Evolutionary conservation across 2,329 filamentous ascomycete genomes (phyloP).

Genomic region (Sporothrix mexicana): DNA sequence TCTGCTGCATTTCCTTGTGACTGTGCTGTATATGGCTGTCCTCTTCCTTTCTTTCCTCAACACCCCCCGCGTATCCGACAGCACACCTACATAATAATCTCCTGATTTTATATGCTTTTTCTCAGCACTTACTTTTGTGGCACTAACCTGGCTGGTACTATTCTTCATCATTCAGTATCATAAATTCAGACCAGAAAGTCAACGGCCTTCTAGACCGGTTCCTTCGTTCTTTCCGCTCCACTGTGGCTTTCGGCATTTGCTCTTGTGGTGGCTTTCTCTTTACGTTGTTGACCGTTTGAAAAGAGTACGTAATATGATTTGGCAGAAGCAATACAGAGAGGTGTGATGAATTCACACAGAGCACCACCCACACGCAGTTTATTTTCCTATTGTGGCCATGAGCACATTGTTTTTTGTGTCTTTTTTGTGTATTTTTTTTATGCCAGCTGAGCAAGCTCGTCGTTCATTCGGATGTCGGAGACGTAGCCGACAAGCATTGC

Average conservation of each 20-base stretch:
- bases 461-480: background rate
- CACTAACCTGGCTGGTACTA: background rate
- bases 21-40: background rate
- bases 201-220: background rate
- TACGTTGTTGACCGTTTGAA: too few relatives aligned
- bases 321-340: too few relatives aligned
- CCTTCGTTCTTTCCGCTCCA: background rate
- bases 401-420: background rate
- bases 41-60: background rate
- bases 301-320: background rate
- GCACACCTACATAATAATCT: background rate
- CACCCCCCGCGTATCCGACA: background rate
- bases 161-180: background rate
- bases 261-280: background rate
- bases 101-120: constrained; percentile 19
- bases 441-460: too few relatives aligned
- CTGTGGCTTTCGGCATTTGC: constrained; percentile 23
- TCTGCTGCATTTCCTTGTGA: too few relatives aligned
- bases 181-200: background rate
- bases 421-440: background rate
- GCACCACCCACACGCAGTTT: background rate
- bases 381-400: background rate
- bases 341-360: too few relatives aligned
- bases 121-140: background rate
- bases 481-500: background rate